Evolutionary conservation across 768 basidiomycete species (phyloP), one percentile per base, ranked within the genome.

Genomic region (Panaeolus cyanescens): DNA sequence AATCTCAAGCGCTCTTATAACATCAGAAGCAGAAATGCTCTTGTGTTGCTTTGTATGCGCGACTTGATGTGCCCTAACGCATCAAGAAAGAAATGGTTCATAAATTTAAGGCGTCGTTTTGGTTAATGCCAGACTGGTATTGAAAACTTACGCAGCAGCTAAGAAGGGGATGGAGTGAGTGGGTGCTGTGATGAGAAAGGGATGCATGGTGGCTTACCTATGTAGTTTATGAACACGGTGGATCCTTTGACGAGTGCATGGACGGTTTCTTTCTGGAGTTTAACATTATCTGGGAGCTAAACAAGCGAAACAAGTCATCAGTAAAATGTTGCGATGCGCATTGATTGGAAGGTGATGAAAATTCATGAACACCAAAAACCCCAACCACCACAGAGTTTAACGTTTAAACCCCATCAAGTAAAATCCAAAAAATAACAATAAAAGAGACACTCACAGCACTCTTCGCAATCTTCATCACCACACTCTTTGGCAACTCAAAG

Each of bases 191-290:
- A 28, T 15, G 25, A 12, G 25, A 22, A 28, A 28, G 19, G 39
- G 19, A 7, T 50, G 40, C 31, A 37, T 39, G 59, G 37, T 22
- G 56, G 77, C 88, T 66, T 72, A 91, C 96, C 90, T 7, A 99
- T 79, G 67, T 95, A 96, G 72, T 92, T 96, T 66, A 99, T 95
- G 73, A 98, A 99, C 56, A 98, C 91, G 0, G 96, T 96, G 3
- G 95, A 93, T 31, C 90, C 90, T 71, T 95, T 95, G 13, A 91
- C 82, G 9, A 97, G 80, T 12, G 94, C 92, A 1, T 91, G 72
- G 0, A 95, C 87, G 0, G 92, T 91, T 61, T 98, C 96, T 64
- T 95, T 96, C 67, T 95, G 92, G 59, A 97, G 74, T 70, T 96
- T 96, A 12, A 89, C 84, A 65, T 87, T 89, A 0, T 93, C 89